Evolutionary conservation across 2,329 filamentous ascomycete species (phyloP).

Genomic region (Akanthomyces lecanii): DNA sequence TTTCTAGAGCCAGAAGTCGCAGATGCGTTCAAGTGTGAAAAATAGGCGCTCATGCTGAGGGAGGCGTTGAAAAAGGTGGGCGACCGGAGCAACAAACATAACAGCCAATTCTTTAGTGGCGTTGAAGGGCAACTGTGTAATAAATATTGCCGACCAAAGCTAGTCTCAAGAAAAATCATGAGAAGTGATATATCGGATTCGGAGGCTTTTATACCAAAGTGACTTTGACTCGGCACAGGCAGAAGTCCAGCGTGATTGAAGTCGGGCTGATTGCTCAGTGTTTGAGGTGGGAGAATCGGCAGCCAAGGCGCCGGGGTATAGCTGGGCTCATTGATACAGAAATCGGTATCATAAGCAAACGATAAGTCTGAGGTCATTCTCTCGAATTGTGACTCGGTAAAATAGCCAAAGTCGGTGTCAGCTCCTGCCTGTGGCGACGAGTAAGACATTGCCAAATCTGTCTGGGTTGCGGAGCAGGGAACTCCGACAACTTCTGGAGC

Average conservation of each 20-base stretch:
- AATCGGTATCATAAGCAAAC: not conserved
- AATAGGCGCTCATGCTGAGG: not conserved
- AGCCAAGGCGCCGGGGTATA: too few relatives aligned
- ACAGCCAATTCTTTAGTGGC: not conserved
- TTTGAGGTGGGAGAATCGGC: too few relatives aligned
- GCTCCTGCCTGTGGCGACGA: not conserved
- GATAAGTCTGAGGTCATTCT: not conserved
- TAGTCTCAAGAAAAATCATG: not conserved
- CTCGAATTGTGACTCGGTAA: not conserved
- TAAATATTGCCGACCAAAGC: not conserved
- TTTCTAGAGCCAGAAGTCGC: not conserved
- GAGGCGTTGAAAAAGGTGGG: not conserved
- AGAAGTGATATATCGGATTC: not conserved
- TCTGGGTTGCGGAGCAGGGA: not conserved
- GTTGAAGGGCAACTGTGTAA: not conserved
- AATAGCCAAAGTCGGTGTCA: not conserved
- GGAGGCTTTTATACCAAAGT: too few relatives aligned
- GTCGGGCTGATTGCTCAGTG: too few relatives aligned
- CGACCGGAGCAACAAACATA: not conserved
- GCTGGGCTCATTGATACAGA: too few relatives aligned
- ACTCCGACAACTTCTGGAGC: not conserved
- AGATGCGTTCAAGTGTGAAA: not conserved
- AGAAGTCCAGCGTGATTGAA: too few relatives aligned
- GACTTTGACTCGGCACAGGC: too few relatives aligned
- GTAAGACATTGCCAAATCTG: not conserved